Conservation (phyloP, 495 filamentous ascomycete genomes). For the Hyaloscypha hepaticicola region DNA sequence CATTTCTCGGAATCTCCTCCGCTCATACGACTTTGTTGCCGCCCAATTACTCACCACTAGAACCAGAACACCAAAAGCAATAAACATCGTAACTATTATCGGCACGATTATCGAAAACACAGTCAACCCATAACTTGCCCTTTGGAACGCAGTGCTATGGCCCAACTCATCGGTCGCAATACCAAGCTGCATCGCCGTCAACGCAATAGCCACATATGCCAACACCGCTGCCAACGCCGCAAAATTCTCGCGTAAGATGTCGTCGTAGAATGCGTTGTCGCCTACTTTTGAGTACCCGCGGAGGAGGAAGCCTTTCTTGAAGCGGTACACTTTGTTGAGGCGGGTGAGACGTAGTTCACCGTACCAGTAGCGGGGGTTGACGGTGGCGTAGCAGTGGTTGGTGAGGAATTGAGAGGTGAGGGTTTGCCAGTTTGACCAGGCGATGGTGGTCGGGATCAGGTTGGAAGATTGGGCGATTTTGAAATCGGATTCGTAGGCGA, state of each 20-base stretch:
- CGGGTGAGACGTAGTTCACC: slow-evolving; percentile 41
- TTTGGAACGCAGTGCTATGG: background rate
- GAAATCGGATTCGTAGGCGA: background rate
- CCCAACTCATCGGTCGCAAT: background rate
- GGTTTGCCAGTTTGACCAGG: background rate
- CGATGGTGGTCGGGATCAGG: background rate
- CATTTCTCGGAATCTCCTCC: too few relatives aligned
- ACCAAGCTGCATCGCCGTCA: background rate
- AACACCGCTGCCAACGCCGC: slow-evolving; percentile 37
- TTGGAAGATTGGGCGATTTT: background rate
- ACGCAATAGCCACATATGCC: slow-evolving; percentile 27
- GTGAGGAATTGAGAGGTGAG: background rate
- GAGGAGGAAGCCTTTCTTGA: background rate
- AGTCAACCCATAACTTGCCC: background rate
- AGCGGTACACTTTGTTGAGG: slow-evolving; percentile 33
- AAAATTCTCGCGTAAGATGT: too few relatives aligned
- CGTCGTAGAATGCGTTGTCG: slow-evolving; percentile 34
- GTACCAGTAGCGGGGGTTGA: slow-evolving; percentile 34
- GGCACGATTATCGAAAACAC: background rate
- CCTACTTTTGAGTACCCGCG: background rate
- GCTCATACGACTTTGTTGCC: too few relatives aligned
- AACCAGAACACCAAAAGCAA: too few relatives aligned
- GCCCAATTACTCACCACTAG: too few relatives aligned
- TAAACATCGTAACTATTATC: too few relatives aligned
- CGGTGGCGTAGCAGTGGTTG: background rate